These are phyloP conservation scores for Camelina neglecta DNA, from an alignment of 345 rosid species.

Conservation along the genomic window DNA sequence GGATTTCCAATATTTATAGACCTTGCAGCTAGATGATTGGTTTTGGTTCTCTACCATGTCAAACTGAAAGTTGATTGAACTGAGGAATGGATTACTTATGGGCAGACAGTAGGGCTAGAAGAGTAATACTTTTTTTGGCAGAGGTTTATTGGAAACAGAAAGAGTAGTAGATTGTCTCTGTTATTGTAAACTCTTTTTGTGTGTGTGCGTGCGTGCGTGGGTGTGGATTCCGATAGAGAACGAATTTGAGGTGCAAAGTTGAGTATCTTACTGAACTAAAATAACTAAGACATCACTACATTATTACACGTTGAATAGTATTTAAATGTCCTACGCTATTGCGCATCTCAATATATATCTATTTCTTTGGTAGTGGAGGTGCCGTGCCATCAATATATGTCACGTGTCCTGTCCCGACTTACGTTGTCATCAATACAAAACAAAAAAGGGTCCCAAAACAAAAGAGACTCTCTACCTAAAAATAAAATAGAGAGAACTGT, in stretches of 20 bases:
- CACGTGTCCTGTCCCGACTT: constrained; percentile 37
- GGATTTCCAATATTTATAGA: background rate
- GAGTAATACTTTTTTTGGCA: background rate
- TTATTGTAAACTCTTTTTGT: background rate
- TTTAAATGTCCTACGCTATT: background rate
- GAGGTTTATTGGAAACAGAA: background rate
- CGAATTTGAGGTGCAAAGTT: background rate
- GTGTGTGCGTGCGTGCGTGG: background rate
- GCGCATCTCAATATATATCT: background rate
- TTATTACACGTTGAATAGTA: background rate
- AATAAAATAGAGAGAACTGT: background rate
- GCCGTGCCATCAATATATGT: constrained; percentile 26
- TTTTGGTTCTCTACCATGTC: too few species aligned
- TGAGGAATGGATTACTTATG: too few species aligned
- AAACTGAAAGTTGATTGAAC: too few species aligned
- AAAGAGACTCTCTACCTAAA: background rate
- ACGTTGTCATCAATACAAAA: background rate
- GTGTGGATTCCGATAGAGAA: background rate
- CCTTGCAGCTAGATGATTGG: background rate
- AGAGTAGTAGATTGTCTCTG: background rate
- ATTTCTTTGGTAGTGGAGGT: background rate
- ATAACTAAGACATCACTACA: background rate
- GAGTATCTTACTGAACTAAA: too few species aligned
- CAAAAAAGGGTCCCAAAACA: background rate
- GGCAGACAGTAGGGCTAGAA: background rate